A percentile compares a stretch with the other conserved stretches of the same genome.
These are phyloP conservation scores for Kwoniella europaea DNA, from an alignment of 768 basidiomycete species.

Conservation along the genomic window DNA sequence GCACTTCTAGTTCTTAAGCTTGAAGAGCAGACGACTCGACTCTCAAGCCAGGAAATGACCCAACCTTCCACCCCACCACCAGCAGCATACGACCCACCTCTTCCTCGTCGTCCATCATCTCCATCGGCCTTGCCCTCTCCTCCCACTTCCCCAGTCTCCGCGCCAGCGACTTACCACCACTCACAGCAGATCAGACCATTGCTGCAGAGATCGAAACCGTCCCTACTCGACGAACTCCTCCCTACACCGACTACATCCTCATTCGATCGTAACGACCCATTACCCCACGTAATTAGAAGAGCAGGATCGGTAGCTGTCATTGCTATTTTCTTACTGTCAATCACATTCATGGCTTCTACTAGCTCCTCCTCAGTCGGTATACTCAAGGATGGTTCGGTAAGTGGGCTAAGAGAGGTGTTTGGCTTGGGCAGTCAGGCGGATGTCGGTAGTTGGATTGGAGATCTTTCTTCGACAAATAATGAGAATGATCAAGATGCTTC, in stretches of 20 bases:
- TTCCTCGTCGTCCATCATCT: background rate
- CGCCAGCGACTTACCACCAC: background rate
- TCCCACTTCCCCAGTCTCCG: background rate
- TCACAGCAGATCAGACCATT: background rate
- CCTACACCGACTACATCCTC: constrained; percentile 21
- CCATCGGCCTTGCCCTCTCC: background rate
- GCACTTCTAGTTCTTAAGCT: background rate
- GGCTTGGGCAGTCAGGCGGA: constrained; percentile 26
- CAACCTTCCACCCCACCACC: background rate
- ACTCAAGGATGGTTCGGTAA: background rate
- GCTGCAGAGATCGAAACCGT: constrained; percentile 25
- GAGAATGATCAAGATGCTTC: background rate
- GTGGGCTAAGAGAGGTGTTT: constrained; percentile 27
- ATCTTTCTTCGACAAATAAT: background rate
- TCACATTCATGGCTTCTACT: constrained; percentile 35
- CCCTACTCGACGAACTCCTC: constrained; percentile 39
- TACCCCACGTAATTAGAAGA: constrained; percentile 26
- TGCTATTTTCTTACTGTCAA: constrained; percentile 37
- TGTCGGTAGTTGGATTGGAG: constrained; percentile 10
- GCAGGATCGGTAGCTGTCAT: constrained; percentile 39
- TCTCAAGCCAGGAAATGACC: background rate
- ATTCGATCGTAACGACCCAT: background rate
- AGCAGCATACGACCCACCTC: constrained; percentile 6
- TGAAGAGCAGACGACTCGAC: background rate
- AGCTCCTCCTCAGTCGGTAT: background rate